Conservation (phyloP, 495 filamentous ascomycete species). For the Penicillium coffeae region DNA sequence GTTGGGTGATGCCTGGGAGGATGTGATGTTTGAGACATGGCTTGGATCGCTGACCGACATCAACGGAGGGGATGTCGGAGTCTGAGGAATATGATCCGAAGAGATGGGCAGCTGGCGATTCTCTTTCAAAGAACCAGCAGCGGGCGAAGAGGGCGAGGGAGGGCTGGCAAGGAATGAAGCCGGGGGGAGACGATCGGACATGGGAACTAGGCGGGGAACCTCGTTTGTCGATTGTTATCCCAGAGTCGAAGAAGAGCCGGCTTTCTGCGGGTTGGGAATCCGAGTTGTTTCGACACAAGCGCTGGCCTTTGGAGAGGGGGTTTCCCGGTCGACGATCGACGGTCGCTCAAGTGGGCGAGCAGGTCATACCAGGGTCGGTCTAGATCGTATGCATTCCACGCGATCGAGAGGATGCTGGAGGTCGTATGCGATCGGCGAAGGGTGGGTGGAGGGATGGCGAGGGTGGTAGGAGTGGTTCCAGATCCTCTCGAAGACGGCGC, state of each 20-base stretch:
- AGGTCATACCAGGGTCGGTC: slow-evolving; percentile 35
- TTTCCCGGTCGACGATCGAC: slow-evolving; percentile 29
- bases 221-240: slow-evolving; percentile 4
- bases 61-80: slow-evolving; percentile 50
- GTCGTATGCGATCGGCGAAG: slow-evolving; percentile 12
- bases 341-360: slow-evolving; percentile 40
- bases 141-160: slow-evolving; percentile 44
- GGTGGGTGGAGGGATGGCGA: slow-evolving; percentile 26
- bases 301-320: slow-evolving; percentile 21
- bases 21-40: slow-evolving; percentile 45
- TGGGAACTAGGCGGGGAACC: slow-evolving; percentile 23
- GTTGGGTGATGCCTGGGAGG: slow-evolving; percentile 44
- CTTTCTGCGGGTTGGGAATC: slow-evolving; percentile 9
- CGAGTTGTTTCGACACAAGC: slow-evolving; percentile 19
- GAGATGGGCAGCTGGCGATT: slow-evolving; percentile 23
- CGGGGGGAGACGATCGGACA: slow-evolving; percentile 43
- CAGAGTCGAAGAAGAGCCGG: slow-evolving; percentile 2
- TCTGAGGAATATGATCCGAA: slow-evolving; percentile 41
- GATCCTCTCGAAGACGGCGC: slow-evolving; percentile 29
- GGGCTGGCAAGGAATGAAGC: slow-evolving; percentile 37
- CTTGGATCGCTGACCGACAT: slow-evolving; percentile 50
- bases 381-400: slow-evolving; percentile 42
- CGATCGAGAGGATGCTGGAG: slow-evolving; percentile 11
- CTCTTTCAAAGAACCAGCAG: slow-evolving; percentile 39
- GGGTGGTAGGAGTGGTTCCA: slow-evolving; percentile 23